A percentile compares a stretch with the other conserved stretches of the same genome.
phyloP scores from a whole-genome alignment of 257 asterid species.

The Plantago major region DNA sequence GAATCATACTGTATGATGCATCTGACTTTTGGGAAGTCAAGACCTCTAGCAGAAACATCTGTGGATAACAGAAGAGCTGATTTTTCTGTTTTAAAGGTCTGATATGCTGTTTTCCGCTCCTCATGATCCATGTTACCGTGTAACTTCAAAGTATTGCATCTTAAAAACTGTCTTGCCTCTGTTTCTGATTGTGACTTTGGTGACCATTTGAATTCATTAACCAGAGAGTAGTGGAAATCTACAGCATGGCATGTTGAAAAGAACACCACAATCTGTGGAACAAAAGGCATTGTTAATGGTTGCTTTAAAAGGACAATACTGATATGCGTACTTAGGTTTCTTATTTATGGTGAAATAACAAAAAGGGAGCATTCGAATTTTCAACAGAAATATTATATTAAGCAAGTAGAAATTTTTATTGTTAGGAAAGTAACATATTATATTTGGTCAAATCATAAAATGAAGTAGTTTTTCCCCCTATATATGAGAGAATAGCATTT shows the following conservation, averaged over 20 bases:
- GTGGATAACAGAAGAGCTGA: slow-evolving; percentile 87
- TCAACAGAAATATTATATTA: too few species aligned
- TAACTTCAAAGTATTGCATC: slow-evolving; percentile 67
- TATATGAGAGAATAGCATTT: too few species aligned
- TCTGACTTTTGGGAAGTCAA: slow-evolving; percentile 93
- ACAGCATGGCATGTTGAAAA: slow-evolving; percentile 96
- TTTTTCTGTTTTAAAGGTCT: slow-evolving; percentile 70
- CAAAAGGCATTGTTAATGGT: slow-evolving; percentile 15
- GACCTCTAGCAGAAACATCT: slow-evolving; percentile 95
- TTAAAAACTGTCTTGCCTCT: slow-evolving; percentile 52
- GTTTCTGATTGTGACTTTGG: slow-evolving; percentile 40
- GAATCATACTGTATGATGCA: slow-evolving; percentile 96
- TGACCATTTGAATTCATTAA: slow-evolving; percentile 56
- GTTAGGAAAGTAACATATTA: too few species aligned
- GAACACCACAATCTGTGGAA: slow-evolving; percentile 76
- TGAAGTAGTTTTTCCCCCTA: too few species aligned
- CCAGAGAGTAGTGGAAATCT: slow-evolving; percentile 78
- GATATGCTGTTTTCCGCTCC: slow-evolving; percentile 80
- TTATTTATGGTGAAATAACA: too few species aligned
- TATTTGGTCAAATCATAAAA: too few species aligned
- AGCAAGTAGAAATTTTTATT: too few species aligned
- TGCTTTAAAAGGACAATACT: not conserved
- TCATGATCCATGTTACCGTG: slow-evolving; percentile 91
- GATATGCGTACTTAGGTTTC: too few species aligned
- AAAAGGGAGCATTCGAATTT: too few species aligned